Evolutionary conservation across 352 stramenopile species (phyloP).

Genomic region (Globisporangium rhizosaccharum): DNA sequence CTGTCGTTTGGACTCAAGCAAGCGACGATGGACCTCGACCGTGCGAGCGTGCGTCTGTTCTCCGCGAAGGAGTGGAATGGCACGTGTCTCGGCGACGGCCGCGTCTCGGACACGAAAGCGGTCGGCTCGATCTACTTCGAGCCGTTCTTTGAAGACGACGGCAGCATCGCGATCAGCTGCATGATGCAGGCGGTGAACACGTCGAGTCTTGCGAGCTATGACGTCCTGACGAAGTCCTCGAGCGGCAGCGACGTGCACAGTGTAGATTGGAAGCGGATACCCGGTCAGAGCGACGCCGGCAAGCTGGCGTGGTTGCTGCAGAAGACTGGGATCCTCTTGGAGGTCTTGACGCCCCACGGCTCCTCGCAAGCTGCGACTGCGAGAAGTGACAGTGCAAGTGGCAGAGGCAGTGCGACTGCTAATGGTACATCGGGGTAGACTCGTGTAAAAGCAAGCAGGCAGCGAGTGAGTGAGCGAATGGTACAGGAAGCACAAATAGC

Average conservation of each 20-base stretch:
- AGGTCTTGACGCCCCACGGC: conserved; percentile 13
- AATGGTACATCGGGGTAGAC: neutral
- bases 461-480: neutral
- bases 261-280: conserved; percentile 80
- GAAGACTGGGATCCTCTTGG: conserved; percentile 49
- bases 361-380: neutral
- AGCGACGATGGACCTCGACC: conserved; percentile 68
- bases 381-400: neutral
- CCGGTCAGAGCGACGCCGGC: conserved; percentile 53
- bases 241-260: conserved; percentile 45
- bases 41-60: conserved; percentile 67
- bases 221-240: conserved; percentile 31
- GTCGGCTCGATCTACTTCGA: conserved; percentile 72
- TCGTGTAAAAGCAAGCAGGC: neutral
- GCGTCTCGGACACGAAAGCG: conserved; percentile 65
- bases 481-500: neutral
- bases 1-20: conserved; percentile 75
- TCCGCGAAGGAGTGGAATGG: conserved; percentile 76
- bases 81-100: conserved; percentile 80
- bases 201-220: conserved; percentile 24
- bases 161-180: conserved; percentile 61
- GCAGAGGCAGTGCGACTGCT: neutral
- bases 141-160: conserved; percentile 52
- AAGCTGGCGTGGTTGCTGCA: conserved; percentile 78
- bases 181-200: conserved; percentile 64